Evolutionary conservation across 1,284 basidiomycete species (phyloP), one percentile per base, ranked within the genome.

Genomic region (Psilocybe mexicana): DNA sequence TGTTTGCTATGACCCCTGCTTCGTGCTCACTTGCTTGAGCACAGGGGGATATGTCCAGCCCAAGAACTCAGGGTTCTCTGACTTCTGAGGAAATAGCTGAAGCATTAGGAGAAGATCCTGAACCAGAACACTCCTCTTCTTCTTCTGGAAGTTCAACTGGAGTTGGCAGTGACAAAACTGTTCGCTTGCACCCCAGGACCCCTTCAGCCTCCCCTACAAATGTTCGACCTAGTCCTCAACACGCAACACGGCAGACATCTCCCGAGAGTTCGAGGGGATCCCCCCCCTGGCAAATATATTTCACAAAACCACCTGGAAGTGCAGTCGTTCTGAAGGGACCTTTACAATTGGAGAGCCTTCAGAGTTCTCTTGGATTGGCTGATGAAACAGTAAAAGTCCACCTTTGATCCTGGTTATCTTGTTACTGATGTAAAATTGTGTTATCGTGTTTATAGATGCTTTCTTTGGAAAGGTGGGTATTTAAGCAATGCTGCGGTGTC

Each of bases 231-330:
- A 7, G 24, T 47, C 18, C 6, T 12, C 45, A 47, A 5, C 28
- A 47, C 14, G 12, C 11, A 3, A 3, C 38, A 40, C 38, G 10
- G 3, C 38, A 14, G 12, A 40, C 12, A 3, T n/a, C 38, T n/a
- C 10, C 38, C 7, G 38, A 40, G 12, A 40, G 12, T 40, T 40
- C n/a, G 4, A 40, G 38, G 14, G 38, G 38, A 43, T 62, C 61
- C 12, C 61, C 62, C 2, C 52, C 59, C 7, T 64, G 64, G 64
- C 56, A 55, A 2, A 66, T 74, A 24, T 67, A 72, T 55, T 74
- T 67, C 54, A 65, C 57, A 26, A 66, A 63, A 40, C 67, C 68
- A 36, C 72, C 72, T 10, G 68, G 63, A 8, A 64, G 65, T 42
- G 64, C 64, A 3, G 59, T 59, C 14, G 42, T 69, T 46, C 60